Base-by-base conservation (phyloP, 2,329 filamentous ascomycete genomes). In the Botrytis porri region DNA sequence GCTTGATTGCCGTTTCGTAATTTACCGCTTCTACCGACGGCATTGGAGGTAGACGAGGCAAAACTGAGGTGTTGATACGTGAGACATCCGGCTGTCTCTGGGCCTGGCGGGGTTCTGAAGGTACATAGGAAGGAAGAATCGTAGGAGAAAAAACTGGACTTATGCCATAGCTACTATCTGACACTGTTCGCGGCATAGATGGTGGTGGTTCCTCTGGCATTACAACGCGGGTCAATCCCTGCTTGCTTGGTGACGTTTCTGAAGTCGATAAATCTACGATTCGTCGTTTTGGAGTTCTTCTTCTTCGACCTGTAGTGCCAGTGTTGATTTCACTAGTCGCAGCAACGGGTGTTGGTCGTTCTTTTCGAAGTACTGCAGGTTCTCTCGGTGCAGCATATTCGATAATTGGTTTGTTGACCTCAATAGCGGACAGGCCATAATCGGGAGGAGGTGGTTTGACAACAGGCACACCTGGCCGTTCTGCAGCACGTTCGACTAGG, bases 401-500 rank as follows among this genome's bases (percentile, higher is more conserved):
- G 66, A 90, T 88, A 41, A 89, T 83, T 35, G 90, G 87, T 78
- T 92, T 94, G 83, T 89, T 90, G 25, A 93, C 88, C 74, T 93
- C 87, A 4, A 91, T 85, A 8, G 88, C 85, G 12, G 87, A 85
- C 16, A 90, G 83, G 16, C 82, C 79, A 73, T 86, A 84, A 77
- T 93, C 90, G 22, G 89, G 87, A 6, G 86, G 85, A 39, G 86
- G 85, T 22, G 91, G 89, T 81, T 92, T 93, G 73, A 97, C 88
- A 25, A 97, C 90, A 0, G 94, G 94, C 14, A 94, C 90, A 54
- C 88, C 90, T 39, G 92, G 88, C 29, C 91, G 89, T 77, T 97
- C 90, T 2, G 93, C 91, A 18, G 87, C 93, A 64, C 95, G 90
- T 69, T 98, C 95, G 8, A 95, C 88, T 61, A 99, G 86, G 76